These are phyloP conservation scores for Candida hungchunana DNA, from an alignment of 805 yeast species.

Conservation along the genomic window DNA sequence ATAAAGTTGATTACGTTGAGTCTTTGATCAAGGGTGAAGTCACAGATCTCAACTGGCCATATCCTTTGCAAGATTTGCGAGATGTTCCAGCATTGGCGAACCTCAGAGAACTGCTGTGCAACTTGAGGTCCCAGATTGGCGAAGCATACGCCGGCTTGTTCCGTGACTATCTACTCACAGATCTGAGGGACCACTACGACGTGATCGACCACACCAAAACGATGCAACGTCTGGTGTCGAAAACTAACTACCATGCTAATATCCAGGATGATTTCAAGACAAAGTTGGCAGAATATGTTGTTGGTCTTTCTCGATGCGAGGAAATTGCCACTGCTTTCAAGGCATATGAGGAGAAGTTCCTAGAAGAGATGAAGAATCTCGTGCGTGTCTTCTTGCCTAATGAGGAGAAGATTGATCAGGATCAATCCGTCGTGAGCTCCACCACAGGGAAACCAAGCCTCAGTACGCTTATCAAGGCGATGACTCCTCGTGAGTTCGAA, in stretches of 20 bases:
- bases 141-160: constrained; percentile 60
- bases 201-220: constrained; percentile 45
- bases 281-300: constrained; percentile 43
- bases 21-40: constrained; percentile 52
- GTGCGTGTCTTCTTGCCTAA: constrained; percentile 64
- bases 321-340: constrained; percentile 58
- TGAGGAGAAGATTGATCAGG: constrained; percentile 27
- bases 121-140: constrained; percentile 62
- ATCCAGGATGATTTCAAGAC: constrained; percentile 38
- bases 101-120: constrained; percentile 48
- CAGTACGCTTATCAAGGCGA: constrained; percentile 47
- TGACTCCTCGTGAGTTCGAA: constrained; percentile 75
- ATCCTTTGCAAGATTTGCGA: constrained; percentile 28
- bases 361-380: constrained; percentile 66
- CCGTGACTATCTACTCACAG: constrained; percentile 50
- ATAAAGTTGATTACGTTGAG: constrained; percentile 54
- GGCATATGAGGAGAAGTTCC: constrained; percentile 62
- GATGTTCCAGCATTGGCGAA: constrained; percentile 29
- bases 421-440: constrained; percentile 8
- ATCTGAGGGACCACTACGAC: constrained; percentile 56
- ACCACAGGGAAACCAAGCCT: constrained; percentile 20
- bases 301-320: constrained; percentile 58
- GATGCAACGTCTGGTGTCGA: constrained; percentile 38
- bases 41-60: constrained; percentile 38
- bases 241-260: constrained; percentile 34